Evolutionary conservation across 805 yeast genomes (phyloP).

Genomic region (Cyberlindnera amylophila): DNA sequence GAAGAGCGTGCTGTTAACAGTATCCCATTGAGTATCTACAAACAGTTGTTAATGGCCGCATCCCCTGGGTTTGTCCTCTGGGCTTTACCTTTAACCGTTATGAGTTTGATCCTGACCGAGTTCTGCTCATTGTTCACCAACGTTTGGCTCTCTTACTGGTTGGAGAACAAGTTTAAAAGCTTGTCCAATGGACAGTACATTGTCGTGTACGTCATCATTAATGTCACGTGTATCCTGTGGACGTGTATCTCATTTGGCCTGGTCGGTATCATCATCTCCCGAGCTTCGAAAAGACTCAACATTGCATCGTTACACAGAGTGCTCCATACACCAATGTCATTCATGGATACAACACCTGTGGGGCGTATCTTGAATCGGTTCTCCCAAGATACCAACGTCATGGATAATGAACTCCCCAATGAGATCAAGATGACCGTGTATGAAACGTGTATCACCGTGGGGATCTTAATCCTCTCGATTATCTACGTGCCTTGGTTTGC

Average conservation of each 20-base stretch:
- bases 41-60: constrained; percentile 17
- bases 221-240: constrained; percentile 27
- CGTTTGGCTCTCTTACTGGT: constrained; percentile 67
- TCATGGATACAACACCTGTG: constrained; percentile 83
- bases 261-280: constrained; percentile 11
- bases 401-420: constrained; percentile 77
- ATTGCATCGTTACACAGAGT: constrained; percentile 55
- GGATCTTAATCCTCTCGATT: constrained; percentile 62
- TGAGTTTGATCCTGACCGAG: too few relatives aligned
- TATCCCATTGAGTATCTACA: constrained; percentile 33
- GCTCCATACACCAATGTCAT: constrained; percentile 77
- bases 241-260: constrained; percentile 40
- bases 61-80: neutral
- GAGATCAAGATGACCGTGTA: constrained; percentile 59
- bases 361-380: constrained; percentile 84
- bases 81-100: neutral
- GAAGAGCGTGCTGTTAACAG: constrained; percentile 38
- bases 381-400: constrained; percentile 78
- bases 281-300: constrained; percentile 27
- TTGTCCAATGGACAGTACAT: constrained; percentile 57
- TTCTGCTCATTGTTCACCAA: constrained; percentile 58
- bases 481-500: constrained; percentile 76
- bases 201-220: constrained; percentile 64
- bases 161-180: constrained; percentile 44
- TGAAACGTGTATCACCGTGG: constrained; percentile 52